phyloP scores from a whole-genome alignment of 768 basidiomycete species.

The Tylopilus subfusipes region DNA sequence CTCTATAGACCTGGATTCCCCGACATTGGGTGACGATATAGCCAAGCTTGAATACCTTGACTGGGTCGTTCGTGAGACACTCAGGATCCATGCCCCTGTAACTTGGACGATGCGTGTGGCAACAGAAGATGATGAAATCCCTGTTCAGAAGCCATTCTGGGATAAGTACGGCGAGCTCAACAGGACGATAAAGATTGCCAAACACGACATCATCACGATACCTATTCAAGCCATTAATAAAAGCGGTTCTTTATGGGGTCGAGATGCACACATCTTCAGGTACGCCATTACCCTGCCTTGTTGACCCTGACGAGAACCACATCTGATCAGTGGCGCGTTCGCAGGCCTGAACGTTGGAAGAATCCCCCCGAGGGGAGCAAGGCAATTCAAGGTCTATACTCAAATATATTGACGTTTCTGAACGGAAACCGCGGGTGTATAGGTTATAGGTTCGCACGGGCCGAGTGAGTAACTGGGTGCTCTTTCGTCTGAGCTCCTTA shows the following conservation, averaged over 20 bases:
- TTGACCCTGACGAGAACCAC: constrained; percentile 19
- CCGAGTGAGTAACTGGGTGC: constrained; percentile 45
- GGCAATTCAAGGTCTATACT: constrained; percentile 49
- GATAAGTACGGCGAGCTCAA: constrained; percentile 32
- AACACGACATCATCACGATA: constrained; percentile 56
- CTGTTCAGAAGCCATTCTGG: constrained; percentile 38
- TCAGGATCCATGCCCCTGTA: constrained; percentile 55
- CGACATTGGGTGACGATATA: constrained; percentile 29
- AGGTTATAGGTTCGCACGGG: constrained; percentile 57
- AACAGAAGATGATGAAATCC: constrained; percentile 47
- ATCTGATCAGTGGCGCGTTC: constrained; percentile 22
- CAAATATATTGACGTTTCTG: constrained; percentile 54
- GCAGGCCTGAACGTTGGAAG: constrained; percentile 54
- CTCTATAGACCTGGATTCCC: constrained; percentile 20
- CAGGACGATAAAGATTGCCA: constrained; percentile 37
- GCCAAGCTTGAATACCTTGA: constrained; percentile 54
- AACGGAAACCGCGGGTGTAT: constrained; percentile 60
- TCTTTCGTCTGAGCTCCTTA: neutral
- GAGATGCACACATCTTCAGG: constrained; percentile 60
- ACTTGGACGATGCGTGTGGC: constrained; percentile 58
- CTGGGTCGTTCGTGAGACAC: constrained; percentile 54
- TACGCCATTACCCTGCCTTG: constrained; percentile 30
- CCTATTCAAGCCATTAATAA: constrained; percentile 61
- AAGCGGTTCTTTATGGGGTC: constrained; percentile 54
- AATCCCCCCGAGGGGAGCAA: constrained; percentile 35